Evolutionary conservation across 2,329 filamentous ascomycete genomes (phyloP), one percentile per base, ranked within the genome.

Genomic region (Tolypocladium amazonense): DNA sequence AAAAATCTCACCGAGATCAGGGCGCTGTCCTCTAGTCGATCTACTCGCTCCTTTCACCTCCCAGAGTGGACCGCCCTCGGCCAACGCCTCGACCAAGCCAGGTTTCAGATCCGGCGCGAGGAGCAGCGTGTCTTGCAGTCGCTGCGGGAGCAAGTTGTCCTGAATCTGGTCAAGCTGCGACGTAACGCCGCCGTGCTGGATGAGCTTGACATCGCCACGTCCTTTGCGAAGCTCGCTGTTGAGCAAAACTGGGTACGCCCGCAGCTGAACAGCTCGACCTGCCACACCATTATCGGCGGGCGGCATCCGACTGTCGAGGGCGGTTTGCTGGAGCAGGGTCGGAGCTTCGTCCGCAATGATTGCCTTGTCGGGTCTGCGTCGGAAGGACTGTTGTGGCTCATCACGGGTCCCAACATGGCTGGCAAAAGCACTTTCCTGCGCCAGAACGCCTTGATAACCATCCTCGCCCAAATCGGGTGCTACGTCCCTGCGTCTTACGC

Each of bases 371-470:
- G 89, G n/a, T 85, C 75, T 73, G 82, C 63, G 71, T 87, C 43
- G 81, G 74, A 88, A 77, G 79, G 85, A 77, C 67, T 80, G 78
- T 58, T 90, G 75, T 77, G 87, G 87, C 67, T 84, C 72, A 77
- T 93, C 82, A 82, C 89, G 66, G 78, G 94, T 0, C 94, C 94
- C n/a, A 99, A 99, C 74, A 99, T 99, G 94, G 94, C 88, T 1
- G 94, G 94, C 56, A 99, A 99, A 76, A 93, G 88, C 71, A 99
- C 94, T 0, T 99, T 96, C 69, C 80, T 99, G 6, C 88, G 94
- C 0, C 95, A 99, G 68, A 97, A 96, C 72, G 94, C 94, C 2
- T 81, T 99, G 57, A 95, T 97, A 66, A 92, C 90, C 0, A 90
- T 99, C 62, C 82, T 99, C 18, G 93, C 94, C 1, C 94, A 99